Evolutionary conservation across 768 basidiomycete species (phyloP).

Genomic region (Leucocoprinus birnbaumii): DNA sequence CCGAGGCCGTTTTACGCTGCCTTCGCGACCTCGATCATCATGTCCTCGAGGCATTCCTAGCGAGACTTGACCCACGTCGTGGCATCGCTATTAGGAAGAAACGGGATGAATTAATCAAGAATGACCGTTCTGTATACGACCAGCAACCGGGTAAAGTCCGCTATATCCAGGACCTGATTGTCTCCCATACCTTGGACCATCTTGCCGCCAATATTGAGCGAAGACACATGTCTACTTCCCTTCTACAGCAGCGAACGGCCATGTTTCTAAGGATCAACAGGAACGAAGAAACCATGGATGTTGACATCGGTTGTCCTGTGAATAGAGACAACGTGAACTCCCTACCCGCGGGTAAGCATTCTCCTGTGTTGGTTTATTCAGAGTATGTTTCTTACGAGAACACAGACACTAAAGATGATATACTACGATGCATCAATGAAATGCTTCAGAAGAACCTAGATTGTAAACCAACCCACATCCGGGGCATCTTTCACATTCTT

Average conservation of each 20-base stretch:
- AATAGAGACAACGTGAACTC: not conserved
- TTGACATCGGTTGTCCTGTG: not conserved
- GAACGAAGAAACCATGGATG: not conserved
- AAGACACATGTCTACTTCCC: not conserved
- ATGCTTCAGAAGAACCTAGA: not conserved
- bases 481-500: not conserved
- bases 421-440: not conserved
- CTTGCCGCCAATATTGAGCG: conserved; percentile 1
- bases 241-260: not conserved
- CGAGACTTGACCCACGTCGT: not conserved
- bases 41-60: not conserved
- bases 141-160: not conserved
- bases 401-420: too few species aligned
- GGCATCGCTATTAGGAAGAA: not conserved
- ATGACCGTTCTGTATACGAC: not conserved
- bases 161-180: not conserved
- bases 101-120: too few species aligned
- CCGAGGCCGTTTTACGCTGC: not conserved
- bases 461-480: not conserved
- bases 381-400: too few species aligned
- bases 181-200: not conserved
- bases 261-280: conserved; percentile 4
- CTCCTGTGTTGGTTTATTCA: too few species aligned
- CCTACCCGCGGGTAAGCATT: too few species aligned
- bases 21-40: not conserved